phyloP scores from a whole-genome alignment of 352 stramenopile genomes.

The Blastocystis sp. region DNA sequence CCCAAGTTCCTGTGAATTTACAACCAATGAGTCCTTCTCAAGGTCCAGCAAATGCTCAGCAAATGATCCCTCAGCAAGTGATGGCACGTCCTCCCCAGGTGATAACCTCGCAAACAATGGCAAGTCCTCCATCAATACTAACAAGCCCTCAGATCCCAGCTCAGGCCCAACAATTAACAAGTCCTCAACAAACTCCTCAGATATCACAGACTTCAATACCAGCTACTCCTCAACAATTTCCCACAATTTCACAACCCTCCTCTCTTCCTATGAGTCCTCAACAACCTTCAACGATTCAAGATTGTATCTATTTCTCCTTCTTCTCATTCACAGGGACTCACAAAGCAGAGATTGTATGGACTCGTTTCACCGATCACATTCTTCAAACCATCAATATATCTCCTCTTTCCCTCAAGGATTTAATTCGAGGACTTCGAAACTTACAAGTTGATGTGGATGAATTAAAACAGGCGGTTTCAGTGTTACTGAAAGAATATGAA shows the following conservation, averaged over 20 bases:
- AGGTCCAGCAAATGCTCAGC: too few relatives aligned
- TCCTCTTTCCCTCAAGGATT: neutral
- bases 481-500: neutral
- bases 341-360: constrained; percentile 24
- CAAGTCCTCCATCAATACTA: too few relatives aligned
- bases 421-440: neutral
- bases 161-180: too few relatives aligned
- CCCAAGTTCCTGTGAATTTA: neutral
- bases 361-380: neutral
- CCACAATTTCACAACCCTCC: neutral
- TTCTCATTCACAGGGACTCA: neutral
- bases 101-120: too few relatives aligned
- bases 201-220: neutral
- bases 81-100: too few relatives aligned
- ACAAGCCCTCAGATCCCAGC: too few relatives aligned
- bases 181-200: too few relatives aligned
- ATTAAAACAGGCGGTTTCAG: neutral
- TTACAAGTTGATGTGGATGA: neutral
- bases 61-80: too few relatives aligned
- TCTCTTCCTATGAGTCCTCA: neutral
- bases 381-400: neutral
- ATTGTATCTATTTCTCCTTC: neutral
- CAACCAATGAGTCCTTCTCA: too few relatives aligned
- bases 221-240: neutral
- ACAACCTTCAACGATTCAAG: neutral